Conservation (phyloP, 768 basidiomycete genomes). For the Mycena albidolilacea region DNA sequence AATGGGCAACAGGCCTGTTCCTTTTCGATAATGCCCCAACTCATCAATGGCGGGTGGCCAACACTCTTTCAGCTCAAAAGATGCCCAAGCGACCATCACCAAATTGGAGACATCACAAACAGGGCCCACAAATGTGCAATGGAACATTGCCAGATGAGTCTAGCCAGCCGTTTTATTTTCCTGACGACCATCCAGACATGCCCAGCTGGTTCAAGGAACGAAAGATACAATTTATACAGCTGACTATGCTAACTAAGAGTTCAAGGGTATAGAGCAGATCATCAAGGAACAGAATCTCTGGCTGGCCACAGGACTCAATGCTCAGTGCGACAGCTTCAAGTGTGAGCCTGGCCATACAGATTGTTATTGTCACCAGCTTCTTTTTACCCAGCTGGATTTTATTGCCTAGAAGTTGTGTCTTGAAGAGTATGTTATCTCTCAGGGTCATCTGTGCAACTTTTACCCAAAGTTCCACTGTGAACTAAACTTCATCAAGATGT, state of each 20-base stretch:
- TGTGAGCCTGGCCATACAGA: conserved; percentile 17
- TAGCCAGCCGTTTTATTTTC: conserved; percentile 27
- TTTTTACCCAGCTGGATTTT: conserved; percentile 42
- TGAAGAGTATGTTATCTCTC: conserved; percentile 40
- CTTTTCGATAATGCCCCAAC: conserved; percentile 24
- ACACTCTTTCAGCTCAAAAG: conserved; percentile 46
- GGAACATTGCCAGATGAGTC: not conserved
- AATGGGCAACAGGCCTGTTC: conserved; percentile 41
- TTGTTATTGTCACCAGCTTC: conserved; percentile 40
- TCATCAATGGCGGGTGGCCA: conserved; percentile 43
- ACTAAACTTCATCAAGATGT: conserved; percentile 17
- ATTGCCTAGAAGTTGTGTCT: conserved; percentile 45
- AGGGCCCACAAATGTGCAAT: conserved; percentile 10
- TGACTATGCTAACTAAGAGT: not conserved
- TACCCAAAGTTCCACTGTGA: conserved; percentile 17
- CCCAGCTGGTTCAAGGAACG: conserved; percentile 26
- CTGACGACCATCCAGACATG: conserved; percentile 36
- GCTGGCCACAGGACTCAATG: not conserved
- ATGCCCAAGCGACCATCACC: conserved; percentile 36
- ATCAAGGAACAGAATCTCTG: not conserved
- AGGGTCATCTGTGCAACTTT: conserved; percentile 5
- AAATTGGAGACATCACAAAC: conserved; percentile 1
- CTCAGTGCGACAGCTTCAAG: conserved; percentile 11
- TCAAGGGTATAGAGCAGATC: conserved; percentile 39
- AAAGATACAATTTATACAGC: too few species aligned